Conservation (phyloP, 2,329 filamentous ascomycete species). For the Rhynchosporium graminicola region DNA sequence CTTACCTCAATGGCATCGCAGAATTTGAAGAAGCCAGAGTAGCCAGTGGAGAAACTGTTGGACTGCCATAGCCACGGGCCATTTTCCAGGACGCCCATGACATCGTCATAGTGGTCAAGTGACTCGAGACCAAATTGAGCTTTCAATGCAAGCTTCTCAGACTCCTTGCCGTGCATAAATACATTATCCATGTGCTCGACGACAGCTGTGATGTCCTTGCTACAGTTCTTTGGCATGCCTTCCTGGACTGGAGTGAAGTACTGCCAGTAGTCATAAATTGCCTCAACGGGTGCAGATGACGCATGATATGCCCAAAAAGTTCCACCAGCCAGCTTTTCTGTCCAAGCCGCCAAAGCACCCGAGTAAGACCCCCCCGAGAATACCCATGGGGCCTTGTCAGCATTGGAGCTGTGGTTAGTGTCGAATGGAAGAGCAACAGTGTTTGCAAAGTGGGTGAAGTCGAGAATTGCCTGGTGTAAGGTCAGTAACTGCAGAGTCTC, state of each 20-base stretch:
- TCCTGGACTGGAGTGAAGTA: slow-evolving; percentile 59
- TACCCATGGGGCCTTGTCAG: slow-evolving; percentile 57
- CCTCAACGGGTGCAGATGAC: slow-evolving; percentile 56
- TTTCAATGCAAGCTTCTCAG: slow-evolving; percentile 50
- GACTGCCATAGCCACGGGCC: slow-evolving; percentile 61
- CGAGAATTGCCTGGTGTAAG: slow-evolving; percentile 53
- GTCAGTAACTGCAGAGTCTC: slow-evolving; percentile 56
- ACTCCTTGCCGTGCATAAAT: slow-evolving; percentile 45
- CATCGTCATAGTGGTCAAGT: slow-evolving; percentile 48
- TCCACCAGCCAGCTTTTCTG: slow-evolving; percentile 51
- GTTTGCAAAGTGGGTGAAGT: slow-evolving; percentile 56
- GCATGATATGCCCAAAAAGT: slow-evolving; percentile 63
- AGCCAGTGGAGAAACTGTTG: slow-evolving; percentile 51
- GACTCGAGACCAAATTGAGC: slow-evolving; percentile 52
- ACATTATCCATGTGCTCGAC: slow-evolving; percentile 56
- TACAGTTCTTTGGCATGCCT: slow-evolving; percentile 61
- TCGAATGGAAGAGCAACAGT: slow-evolving; percentile 56
- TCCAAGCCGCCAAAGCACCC: slow-evolving; percentile 58
- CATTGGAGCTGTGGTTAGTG: slow-evolving; percentile 48
- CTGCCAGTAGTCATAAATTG: slow-evolving; percentile 58
- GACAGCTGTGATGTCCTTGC: slow-evolving; percentile 51
- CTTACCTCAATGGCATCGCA: slow-evolving; percentile 46
- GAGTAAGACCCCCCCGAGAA: slow-evolving; percentile 57
- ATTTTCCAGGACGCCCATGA: slow-evolving; percentile 49
- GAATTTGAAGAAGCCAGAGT: slow-evolving; percentile 49